Base-by-base conservation (phyloP, 441 rosid genomes). In the Bruguiera hainesii region DNA sequence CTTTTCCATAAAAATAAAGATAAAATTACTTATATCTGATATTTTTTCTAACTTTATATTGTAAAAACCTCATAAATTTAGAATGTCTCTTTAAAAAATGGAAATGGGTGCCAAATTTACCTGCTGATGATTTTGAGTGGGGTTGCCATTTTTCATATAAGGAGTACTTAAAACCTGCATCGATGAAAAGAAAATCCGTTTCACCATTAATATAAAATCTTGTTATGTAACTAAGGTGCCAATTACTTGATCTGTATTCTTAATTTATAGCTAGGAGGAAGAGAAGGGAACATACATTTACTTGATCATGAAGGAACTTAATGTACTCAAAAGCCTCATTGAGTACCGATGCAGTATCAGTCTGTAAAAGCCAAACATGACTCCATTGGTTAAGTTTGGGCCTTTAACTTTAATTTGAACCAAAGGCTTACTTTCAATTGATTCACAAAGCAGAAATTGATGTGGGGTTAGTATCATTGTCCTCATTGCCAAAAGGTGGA, bases 301-400 rank as follows among this genome's bases (percentile, higher is more conserved):
- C 93, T 88, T 95, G 98, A 61, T 87, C 94, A 77, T 94, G 99
- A 73, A 91, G 87, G 81, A 87, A 88, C 79, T 89, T 91, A 76
- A 94, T 94, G 91, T 87, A 90, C 68, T 90, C 98, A 50, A 95
- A 88, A 56, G 97, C 99, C 81, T 95, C 99, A 62, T 95, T 88
- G 61, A 95, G 96, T 81, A 95, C 99, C 31, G 99, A 95, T 62
- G 99, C 98, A 48, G 98, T 90, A 79, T 95, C 99, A 67, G 98
- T 95, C 99, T 95, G 87, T 65, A 74, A 72, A 60, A 66, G 66
- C 39, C 63, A 71, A 70, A 74, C 13, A 59, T 49, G 3, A 20
- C 4, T 30, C 19, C 23, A 53, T 13, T 42, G 48, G 48, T 1
- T 42, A 42, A 42, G 48, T 42, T 42, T 3, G 48, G 48, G 15